phyloP scores from a whole-genome alignment of 2,329 filamentous ascomycete species.

The Aureobasidium pullulans region DNA sequence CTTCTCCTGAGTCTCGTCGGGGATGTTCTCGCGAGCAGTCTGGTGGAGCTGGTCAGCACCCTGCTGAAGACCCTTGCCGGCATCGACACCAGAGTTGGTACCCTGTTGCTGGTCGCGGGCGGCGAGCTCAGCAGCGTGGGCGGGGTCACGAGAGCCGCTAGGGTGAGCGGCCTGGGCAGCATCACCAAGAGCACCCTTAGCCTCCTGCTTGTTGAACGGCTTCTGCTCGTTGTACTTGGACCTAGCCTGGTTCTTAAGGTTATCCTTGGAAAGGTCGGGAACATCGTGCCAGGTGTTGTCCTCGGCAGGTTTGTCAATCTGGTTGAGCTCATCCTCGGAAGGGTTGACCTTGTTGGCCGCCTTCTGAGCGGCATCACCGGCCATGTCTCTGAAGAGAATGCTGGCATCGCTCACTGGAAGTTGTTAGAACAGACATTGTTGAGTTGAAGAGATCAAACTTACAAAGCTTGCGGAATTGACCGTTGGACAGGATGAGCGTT shows the following conservation, averaged over 20 bases:
- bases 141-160: constrained; percentile 46
- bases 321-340: constrained; percentile 63
- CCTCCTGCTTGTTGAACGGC: constrained; percentile 51
- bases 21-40: constrained; percentile 51
- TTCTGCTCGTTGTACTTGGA: constrained; percentile 50
- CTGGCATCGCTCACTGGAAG: constrained; percentile 64
- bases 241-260: constrained; percentile 61
- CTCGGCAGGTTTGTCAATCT: constrained; percentile 75
- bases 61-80: constrained; percentile 41
- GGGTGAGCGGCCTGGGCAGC: constrained; percentile 53
- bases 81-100: constrained; percentile 44
- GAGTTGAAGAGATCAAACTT: constrained; percentile 34
- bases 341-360: constrained; percentile 70
- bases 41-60: constrained; percentile 46
- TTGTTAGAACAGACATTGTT: constrained; percentile 17
- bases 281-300: constrained; percentile 93
- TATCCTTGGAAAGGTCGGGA: constrained; percentile 65
- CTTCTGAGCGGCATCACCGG: constrained; percentile 77
- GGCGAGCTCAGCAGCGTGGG: constrained; percentile 46
- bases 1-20: constrained; percentile 51
- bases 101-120: constrained; percentile 45
- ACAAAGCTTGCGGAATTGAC: constrained; percentile 88
- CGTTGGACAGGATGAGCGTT: constrained; percentile 85
- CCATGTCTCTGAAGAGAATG: constrained; percentile 79
- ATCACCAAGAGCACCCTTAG: constrained; percentile 52